Evolutionary conservation across 2,329 filamentous ascomycete species (phyloP).

Genomic region (Colletotrichum sansevieriae): DNA sequence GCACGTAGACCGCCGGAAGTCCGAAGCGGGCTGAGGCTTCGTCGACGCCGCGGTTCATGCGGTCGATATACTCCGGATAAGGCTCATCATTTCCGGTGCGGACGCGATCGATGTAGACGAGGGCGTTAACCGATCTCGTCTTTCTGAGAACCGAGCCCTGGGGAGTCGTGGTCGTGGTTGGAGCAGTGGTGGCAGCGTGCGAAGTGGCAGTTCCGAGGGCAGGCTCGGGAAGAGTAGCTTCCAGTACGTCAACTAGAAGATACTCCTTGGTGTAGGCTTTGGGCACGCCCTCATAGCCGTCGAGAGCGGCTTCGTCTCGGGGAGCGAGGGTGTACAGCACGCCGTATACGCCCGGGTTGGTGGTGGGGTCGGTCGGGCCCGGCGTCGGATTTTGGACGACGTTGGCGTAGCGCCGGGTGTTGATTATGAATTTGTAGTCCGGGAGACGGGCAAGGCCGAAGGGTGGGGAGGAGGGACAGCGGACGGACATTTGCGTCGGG

Average conservation of each 20-base stretch:
- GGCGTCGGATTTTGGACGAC: slow-evolving; percentile 56
- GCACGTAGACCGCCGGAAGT: slow-evolving; percentile 68
- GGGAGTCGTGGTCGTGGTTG: slow-evolving; percentile 1
- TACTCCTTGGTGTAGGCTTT: slow-evolving; percentile 70
- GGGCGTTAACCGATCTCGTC: slow-evolving; percentile 48
- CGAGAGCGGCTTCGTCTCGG: slow-evolving; percentile 65
- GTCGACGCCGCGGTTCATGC: slow-evolving; percentile 73
- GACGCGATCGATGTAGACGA: slow-evolving; percentile 72
- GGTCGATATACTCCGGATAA: slow-evolving; percentile 68
- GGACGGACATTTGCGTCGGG: slow-evolving; percentile 71
- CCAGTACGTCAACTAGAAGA: slow-evolving; percentile 53
- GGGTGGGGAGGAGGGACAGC: slow-evolving; percentile 70
- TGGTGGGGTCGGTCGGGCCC: slow-evolving; percentile 17
- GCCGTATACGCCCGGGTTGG: slow-evolving; percentile 64
- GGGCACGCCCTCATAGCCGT: slow-evolving; percentile 73
- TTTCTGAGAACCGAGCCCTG: not conserved
- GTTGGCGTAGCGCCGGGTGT: slow-evolving; percentile 76
- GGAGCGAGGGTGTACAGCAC: slow-evolving; percentile 66
- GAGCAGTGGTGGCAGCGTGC: not conserved
- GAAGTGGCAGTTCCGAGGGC: not conserved
- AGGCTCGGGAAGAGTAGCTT: slow-evolving; percentile 43
- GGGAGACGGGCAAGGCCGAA: slow-evolving; percentile 69
- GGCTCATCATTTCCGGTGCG: slow-evolving; percentile 56
- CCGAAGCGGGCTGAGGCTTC: slow-evolving; percentile 68
- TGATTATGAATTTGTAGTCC: slow-evolving; percentile 76